phyloP scores from a whole-genome alignment of 352 stramenopile species.

The Blastocystis hominis region DNA sequence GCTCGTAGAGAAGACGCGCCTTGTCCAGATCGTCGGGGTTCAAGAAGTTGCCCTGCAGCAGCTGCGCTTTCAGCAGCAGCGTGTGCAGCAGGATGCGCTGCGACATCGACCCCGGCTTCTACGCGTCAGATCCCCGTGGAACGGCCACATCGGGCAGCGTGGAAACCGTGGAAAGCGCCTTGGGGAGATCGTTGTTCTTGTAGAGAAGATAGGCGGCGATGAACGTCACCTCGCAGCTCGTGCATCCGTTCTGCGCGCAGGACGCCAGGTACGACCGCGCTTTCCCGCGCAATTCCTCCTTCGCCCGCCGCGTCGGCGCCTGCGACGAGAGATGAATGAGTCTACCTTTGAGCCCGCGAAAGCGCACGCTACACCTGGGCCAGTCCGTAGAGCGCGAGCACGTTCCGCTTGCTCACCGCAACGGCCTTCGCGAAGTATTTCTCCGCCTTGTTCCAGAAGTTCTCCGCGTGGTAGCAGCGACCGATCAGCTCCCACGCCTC shows the following conservation, averaged over 20 bases:
- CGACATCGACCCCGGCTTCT: background rate
- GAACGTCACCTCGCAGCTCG: conserved; percentile 29
- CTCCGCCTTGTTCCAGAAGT: conserved; percentile 13
- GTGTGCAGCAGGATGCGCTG: background rate
- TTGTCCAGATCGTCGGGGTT: background rate
- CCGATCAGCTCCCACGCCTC: conserved; percentile 12
- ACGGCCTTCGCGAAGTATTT: conserved; percentile 29
- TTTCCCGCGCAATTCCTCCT: conserved; percentile 15
- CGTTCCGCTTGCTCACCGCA: conserved; percentile 5
- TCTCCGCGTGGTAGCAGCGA: conserved; percentile 22
- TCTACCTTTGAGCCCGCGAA: background rate
- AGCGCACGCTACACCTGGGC: background rate
- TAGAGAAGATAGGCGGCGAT: conserved; percentile 34
- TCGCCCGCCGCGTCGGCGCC: background rate
- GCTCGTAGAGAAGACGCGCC: conserved; percentile 37
- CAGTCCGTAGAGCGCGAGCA: conserved; percentile 37
- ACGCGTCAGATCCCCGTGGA: background rate
- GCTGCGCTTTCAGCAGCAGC: conserved; percentile 19
- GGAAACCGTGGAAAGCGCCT: background rate
- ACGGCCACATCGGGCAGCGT: conserved; percentile 7
- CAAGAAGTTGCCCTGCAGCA: conserved; percentile 45
- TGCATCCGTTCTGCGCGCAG: conserved; percentile 10
- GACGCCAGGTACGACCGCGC: background rate
- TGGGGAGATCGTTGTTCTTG: conserved; percentile 31
- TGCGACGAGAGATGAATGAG: conserved; percentile 4